These are phyloP conservation scores for Tubosaeta sp. DNA, from an alignment of 768 basidiomycete genomes.

Conservation along the genomic window DNA sequence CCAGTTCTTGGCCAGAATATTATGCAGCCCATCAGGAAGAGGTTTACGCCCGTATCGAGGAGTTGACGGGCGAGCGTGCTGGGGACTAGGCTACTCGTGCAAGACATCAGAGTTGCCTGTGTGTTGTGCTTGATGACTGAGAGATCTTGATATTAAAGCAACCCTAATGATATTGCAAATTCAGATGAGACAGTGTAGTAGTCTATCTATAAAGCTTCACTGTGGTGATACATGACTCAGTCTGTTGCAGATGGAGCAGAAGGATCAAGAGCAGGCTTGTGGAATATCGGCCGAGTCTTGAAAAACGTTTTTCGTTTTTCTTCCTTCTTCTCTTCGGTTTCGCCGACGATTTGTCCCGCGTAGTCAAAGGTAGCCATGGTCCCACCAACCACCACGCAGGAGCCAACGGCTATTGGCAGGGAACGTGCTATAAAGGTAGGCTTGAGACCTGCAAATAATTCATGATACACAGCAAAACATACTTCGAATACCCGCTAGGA, in stretches of 20 bases:
- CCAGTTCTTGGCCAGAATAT: constrained; percentile 47
- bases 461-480: constrained; percentile 16
- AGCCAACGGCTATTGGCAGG: constrained; percentile 73
- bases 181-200: constrained; percentile 3
- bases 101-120: background rate
- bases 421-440: constrained; percentile 61
- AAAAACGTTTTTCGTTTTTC: constrained; percentile 80
- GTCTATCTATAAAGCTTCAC: constrained; percentile 13
- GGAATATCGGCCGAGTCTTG: constrained; percentile 55
- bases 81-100: constrained; percentile 3
- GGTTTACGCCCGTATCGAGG: constrained; percentile 40
- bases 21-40: constrained; percentile 41
- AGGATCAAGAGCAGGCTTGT: constrained; percentile 19
- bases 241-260: constrained; percentile 15
- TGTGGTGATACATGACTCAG: constrained; percentile 13
- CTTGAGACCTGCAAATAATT: constrained; percentile 10
- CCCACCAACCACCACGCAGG: constrained; percentile 75
- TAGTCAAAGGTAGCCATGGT: constrained; percentile 80
- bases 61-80: constrained; percentile 20
- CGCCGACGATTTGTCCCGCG: constrained; percentile 59
- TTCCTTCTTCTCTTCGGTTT: constrained; percentile 46
- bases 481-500: constrained; percentile 86
- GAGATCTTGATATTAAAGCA: background rate
- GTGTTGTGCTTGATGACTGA: constrained; percentile 3
- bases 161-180: background rate